These are phyloP conservation scores for Glycine soja DNA, from an alignment of 306 rosid genomes.

Conservation along the genomic window DNA sequence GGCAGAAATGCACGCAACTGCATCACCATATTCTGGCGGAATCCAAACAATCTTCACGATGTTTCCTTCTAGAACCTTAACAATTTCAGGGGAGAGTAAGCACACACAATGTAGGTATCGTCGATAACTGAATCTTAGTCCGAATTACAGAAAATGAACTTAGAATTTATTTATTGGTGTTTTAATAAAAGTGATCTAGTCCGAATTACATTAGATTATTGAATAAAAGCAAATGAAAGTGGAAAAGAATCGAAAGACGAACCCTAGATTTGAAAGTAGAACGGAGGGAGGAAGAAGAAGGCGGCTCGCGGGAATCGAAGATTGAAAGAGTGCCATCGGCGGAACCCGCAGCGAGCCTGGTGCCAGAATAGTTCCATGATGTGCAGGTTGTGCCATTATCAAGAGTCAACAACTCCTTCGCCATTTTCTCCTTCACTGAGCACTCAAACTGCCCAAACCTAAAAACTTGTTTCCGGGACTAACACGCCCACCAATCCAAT, in stretches of 20 bases:
- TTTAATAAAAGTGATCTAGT: not conserved
- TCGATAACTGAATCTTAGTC: no score
- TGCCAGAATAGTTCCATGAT: conserved; percentile 74
- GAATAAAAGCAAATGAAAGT: not conserved
- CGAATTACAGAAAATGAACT: no score
- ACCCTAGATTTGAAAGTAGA: conserved; percentile 73
- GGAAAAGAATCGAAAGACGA: not conserved
- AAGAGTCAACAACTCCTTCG: conserved; percentile 68
- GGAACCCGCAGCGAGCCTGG: conserved; percentile 77
- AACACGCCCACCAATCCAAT: not conserved
- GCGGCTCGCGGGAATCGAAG: conserved; percentile 67
- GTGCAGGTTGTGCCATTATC: conserved; percentile 74
- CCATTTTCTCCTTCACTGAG: conserved; percentile 52
- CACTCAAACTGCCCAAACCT: not conserved
- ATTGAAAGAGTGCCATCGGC: conserved; percentile 69
- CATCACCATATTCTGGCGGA: conserved; percentile 88
- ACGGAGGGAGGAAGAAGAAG: conserved; percentile 71
- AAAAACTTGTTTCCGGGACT: conserved; percentile 50
- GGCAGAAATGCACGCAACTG: conserved; percentile 71
- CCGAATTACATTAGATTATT: not conserved
- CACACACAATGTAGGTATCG: not conserved
- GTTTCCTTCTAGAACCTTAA: conserved; percentile 65
- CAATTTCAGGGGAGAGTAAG: not conserved
- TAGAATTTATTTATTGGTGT: not conserved
- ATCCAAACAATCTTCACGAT: conserved; percentile 78